phyloP scores from a whole-genome alignment of 1,284 basidiomycete species.

The Agaricales sp. region DNA sequence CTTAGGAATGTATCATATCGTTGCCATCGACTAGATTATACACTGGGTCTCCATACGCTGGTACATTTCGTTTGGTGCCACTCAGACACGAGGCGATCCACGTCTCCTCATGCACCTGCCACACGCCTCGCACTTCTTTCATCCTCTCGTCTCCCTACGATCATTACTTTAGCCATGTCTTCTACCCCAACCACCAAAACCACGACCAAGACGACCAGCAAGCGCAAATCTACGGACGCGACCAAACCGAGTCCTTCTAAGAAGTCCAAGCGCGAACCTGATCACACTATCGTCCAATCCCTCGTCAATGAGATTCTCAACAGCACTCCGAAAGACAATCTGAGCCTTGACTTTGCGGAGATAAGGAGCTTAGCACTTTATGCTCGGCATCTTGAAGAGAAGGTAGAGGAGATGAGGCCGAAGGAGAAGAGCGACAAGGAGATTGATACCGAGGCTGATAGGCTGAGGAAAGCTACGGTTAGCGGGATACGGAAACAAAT shows the following conservation, averaged over 20 bases:
- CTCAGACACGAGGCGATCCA: too few relatives aligned
- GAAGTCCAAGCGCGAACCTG: background rate
- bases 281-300: background rate
- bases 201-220: background rate
- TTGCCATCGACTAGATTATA: too few relatives aligned
- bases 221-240: background rate
- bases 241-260: too few relatives aligned
- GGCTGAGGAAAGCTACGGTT: constrained; percentile 31
- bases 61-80: too few relatives aligned
- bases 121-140: too few relatives aligned
- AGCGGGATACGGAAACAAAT: constrained; percentile 49
- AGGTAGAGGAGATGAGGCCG: constrained; percentile 19
- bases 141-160: too few relatives aligned
- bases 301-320: background rate
- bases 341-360: background rate
- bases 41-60: too few relatives aligned
- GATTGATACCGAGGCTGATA: constrained; percentile 33
- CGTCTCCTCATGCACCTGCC: too few relatives aligned
- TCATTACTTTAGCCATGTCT: too few relatives aligned
- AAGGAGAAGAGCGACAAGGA: constrained; percentile 29
- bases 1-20: too few relatives aligned
- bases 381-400: constrained; percentile 30
- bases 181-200: background rate
- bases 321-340: too few relatives aligned
- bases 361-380: constrained; percentile 26